Base-by-base conservation (phyloP, 768 basidiomycete species). In the Amanita pallidorosea region DNA sequence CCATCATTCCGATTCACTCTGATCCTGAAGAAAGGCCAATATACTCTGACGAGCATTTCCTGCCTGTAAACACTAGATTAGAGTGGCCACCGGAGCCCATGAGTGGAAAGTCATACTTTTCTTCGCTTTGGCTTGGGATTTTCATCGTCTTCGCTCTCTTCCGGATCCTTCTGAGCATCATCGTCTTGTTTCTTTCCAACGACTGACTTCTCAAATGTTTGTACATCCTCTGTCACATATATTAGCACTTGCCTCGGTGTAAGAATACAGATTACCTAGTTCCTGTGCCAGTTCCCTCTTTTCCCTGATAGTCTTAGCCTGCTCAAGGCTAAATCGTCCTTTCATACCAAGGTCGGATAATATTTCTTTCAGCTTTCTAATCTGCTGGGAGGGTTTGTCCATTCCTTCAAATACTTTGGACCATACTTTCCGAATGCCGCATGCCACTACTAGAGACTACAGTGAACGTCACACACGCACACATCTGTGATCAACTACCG, bases 371-470 rank as follows among this genome's bases (percentile, higher is more conserved):
- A 91, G 70, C 36, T 76, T 79, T 46, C 67, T 67, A 29, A 89
- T 82, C 58, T 90, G 86, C 44, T 80, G 75, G 2, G 70, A 71
- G 0, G 81, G 71, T 7, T 67, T 70, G 38, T 77, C 74, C 35
- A 79, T 59, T 50, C 71, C 81, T 56, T 79, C 66, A 57, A 90
- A 84, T 51, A 88, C 76, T 60, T 79, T 87, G 7, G 75, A 72
- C 88, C 88, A 92, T 5, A 76, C 68, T 63, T 83, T 89, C 52
- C 86, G 80, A 15, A 85, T 72, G 5, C 88, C 88, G 55, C 89
- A 90, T 2, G 85, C 84, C 12, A 75, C 62, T 1, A 92, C 78
- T 12, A 86, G 64, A 13, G 79, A 70, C 88, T 31, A 12, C 11
- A 12, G 9, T 89, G 51, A n/a, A 13, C 5, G 22, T 20, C 38